Conservation (phyloP, 1,284 basidiomycete species). For the Moesziomyces sp. region DNA sequence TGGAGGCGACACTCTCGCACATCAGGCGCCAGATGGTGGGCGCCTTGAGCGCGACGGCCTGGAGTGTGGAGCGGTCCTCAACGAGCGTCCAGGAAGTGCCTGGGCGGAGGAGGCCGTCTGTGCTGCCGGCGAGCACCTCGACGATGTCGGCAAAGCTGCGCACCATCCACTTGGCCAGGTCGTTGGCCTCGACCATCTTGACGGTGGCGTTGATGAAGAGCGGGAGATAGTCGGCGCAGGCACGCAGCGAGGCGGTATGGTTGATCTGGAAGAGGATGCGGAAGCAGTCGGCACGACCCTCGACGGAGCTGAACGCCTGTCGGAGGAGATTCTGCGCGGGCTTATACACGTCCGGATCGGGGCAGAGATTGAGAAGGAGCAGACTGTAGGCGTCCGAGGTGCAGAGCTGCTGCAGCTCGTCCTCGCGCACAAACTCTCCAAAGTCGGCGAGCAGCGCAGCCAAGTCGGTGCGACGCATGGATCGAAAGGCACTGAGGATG, state of each 20-base stretch:
- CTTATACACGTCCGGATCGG: constrained; percentile 51
- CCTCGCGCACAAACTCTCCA: constrained; percentile 43
- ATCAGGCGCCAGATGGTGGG: constrained; percentile 60
- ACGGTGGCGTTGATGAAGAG: constrained; percentile 41
- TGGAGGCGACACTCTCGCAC: constrained; percentile 56
- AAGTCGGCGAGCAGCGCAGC: constrained; percentile 40
- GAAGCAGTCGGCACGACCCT: constrained; percentile 58
- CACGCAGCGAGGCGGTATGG: constrained; percentile 36
- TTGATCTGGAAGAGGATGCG: constrained; percentile 52
- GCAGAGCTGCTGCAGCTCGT: constrained; percentile 50
- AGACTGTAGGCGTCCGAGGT: constrained; percentile 40
- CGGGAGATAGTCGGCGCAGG: constrained; percentile 44
- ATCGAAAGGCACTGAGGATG: constrained; percentile 34
- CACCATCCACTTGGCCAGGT: constrained; percentile 60
- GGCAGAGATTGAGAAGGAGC: constrained; percentile 51
- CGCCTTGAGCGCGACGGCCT: constrained; percentile 41
- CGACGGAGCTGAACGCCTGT: constrained; percentile 52
- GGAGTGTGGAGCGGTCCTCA: constrained; percentile 27
- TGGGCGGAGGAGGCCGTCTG: constrained; percentile 59
- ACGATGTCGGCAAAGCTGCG: constrained; percentile 62
- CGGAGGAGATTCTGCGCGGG: constrained; percentile 57
- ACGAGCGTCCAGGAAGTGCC: constrained; percentile 56
- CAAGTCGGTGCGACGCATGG: constrained; percentile 43
- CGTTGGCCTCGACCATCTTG: constrained; percentile 53
- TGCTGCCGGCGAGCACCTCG: constrained; percentile 61